Percentiles rank a stretch among this genome's conserved stretches.
Conservation (phyloP, 192 early-diverging fungal genomes). For the Bifiguratus adelaidae region DNA sequence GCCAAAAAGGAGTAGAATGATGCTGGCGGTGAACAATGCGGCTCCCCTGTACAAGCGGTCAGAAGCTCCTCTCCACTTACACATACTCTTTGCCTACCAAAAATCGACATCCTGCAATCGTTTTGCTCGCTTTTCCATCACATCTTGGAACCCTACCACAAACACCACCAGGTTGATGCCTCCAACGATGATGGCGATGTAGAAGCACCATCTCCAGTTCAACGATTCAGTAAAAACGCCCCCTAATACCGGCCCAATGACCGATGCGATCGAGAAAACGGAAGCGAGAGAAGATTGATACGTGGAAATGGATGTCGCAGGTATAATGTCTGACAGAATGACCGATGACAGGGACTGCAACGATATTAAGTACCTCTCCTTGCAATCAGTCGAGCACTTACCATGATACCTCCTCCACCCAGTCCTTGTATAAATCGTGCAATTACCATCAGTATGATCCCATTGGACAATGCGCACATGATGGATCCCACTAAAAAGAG, state of each 20-base stretch:
- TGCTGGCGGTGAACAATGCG: too few species aligned
- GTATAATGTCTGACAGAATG: constrained; percentile 84
- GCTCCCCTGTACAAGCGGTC: too few species aligned
- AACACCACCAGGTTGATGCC: constrained; percentile 50
- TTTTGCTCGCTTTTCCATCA: too few species aligned
- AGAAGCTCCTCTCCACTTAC: too few species aligned
- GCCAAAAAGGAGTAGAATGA: constrained; percentile 50
- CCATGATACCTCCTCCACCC: too few species aligned
- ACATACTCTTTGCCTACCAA: too few species aligned
- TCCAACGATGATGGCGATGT: constrained; percentile 17
- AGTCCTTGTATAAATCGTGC: constrained; percentile 42
- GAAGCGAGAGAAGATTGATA: constrained; percentile 69
- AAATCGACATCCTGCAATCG: too few species aligned
- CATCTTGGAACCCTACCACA: too few species aligned
- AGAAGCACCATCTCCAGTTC: constrained; percentile 51
- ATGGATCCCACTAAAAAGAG: constrained; percentile 72
- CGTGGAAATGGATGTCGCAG: constrained; percentile 61
- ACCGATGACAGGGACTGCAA: too few species aligned
- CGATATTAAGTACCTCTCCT: too few species aligned
- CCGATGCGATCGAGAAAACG: constrained; percentile 68
- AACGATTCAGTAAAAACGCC: constrained; percentile 64
- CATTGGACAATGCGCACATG: constrained; percentile 62
- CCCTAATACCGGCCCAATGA: constrained; percentile 79
- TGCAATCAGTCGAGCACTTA: too few species aligned
- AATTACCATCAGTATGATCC: constrained; percentile 39